phyloP scores from a whole-genome alignment of 1,139 yeast genomes.

The Taphrina communis region DNA sequence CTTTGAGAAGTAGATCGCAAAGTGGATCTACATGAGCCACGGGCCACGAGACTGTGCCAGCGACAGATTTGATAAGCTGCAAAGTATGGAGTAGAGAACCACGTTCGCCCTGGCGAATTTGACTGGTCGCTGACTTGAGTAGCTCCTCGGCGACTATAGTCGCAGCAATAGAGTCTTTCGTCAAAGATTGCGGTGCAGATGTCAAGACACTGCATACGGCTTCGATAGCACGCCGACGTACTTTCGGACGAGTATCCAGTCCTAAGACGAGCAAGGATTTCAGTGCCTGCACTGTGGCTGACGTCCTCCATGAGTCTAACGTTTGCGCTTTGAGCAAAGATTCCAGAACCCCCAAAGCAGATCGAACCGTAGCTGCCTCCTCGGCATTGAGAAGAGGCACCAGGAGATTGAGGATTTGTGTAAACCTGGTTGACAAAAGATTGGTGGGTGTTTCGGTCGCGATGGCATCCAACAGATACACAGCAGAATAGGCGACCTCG shows the following conservation, averaged over 20 bases:
- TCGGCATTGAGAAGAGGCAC: slow-evolving; percentile 79
- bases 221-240: slow-evolving; percentile 92
- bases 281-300: slow-evolving; percentile 61
- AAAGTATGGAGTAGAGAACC: slow-evolving; percentile 84
- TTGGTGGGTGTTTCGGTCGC: slow-evolving; percentile 75
- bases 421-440: slow-evolving; percentile 72
- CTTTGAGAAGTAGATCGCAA: slow-evolving; percentile 73
- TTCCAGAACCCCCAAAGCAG: slow-evolving; percentile 86
- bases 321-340: slow-evolving; percentile 81
- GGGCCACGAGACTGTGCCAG: slow-evolving; percentile 82
- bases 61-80: slow-evolving; percentile 70
- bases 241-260: slow-evolving; percentile 90
- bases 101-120: slow-evolving; percentile 32
- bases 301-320: slow-evolving; percentile 75
- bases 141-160: slow-evolving; percentile 34
- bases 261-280: slow-evolving; percentile 80
- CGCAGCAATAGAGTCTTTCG: slow-evolving; percentile 32
- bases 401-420: slow-evolving; percentile 75
- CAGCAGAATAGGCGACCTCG: slow-evolving; percentile 72
- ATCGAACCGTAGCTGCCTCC: slow-evolving; percentile 83
- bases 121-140: slow-evolving; percentile 31
- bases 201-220: slow-evolving; percentile 68
- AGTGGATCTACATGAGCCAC: slow-evolving; percentile 67
- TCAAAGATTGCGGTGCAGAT: slow-evolving; percentile 47
- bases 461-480: slow-evolving; percentile 80